Percentiles rank a stretch among this genome's conserved stretches.
Evolutionary conservation across 768 basidiomycete species (phyloP).

Genomic region (Leccinum subgranulosum): DNA sequence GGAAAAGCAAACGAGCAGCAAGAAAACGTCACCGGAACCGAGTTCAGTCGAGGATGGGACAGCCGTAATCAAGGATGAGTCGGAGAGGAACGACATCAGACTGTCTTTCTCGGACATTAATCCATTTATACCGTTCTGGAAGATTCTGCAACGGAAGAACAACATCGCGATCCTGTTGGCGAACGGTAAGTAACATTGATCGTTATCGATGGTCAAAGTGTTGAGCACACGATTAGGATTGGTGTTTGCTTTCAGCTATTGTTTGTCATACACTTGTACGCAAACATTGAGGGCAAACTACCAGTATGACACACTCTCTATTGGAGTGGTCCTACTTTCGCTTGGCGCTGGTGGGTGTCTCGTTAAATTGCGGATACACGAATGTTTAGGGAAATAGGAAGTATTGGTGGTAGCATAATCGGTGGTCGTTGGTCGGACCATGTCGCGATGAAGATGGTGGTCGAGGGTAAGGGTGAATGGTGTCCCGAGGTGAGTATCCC

Average conservation of each 20-base stretch:
- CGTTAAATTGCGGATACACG: not conserved
- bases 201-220: not conserved
- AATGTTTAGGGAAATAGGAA: constrained; percentile 32
- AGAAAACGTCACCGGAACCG: constrained; percentile 10
- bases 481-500: constrained; percentile 60
- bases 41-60: constrained; percentile 25
- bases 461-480: constrained; percentile 41
- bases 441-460: constrained; percentile 41
- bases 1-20: constrained; percentile 12
- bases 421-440: constrained; percentile 62
- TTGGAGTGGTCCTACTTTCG: constrained; percentile 74
- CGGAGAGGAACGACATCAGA: constrained; percentile 36
- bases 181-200: constrained; percentile 14
- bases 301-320: constrained; percentile 61
- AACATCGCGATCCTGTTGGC: constrained; percentile 60
- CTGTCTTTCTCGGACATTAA: constrained; percentile 72
- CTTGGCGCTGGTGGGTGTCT: constrained; percentile 59
- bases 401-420: constrained; percentile 48
- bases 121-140: constrained; percentile 59
- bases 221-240: constrained; percentile 45
- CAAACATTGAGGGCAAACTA: constrained; percentile 66
- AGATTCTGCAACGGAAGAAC: constrained; percentile 57
- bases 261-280: constrained; percentile 70
- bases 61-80: constrained; percentile 9
- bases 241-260: constrained; percentile 68